Base-by-base conservation (phyloP, 116 monocot genomes). In the Zostera marina region DNA sequence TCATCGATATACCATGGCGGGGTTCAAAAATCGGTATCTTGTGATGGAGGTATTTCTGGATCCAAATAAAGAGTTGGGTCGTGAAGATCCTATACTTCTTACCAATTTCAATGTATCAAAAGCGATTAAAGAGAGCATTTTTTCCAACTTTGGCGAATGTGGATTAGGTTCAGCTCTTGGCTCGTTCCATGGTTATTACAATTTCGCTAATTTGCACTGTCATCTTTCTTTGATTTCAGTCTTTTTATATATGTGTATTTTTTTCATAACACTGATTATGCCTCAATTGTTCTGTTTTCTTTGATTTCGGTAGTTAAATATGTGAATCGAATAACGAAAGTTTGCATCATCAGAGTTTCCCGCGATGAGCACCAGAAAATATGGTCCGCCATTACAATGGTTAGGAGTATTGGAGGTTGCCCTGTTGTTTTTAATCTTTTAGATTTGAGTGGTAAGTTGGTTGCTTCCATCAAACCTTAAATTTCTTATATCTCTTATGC, bases 11-110 rank as follows among this genome's bases (percentile, higher is more conserved):
- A 63, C 12, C 52, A 88, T 88, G 94, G 94, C 88, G 60, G 71
- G 66, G 14, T 88, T 94, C 52, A 94, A 94, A 62, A 94, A 94
- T 13, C 72, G 88, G 64, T 94, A 94, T n/a, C 68, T 94, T 66
- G 80, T 94, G 15, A 72, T 94, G 69, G 94, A 94, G 71, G 75
- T 82, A 3, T 63, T 85, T 53, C 48, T 94, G 11, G 79, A 94
- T 65, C 70, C 77, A 9, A 70, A 67, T 22, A 79, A 52, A 65
- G 85, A 82, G 15, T 44, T 58, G 5, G 66, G 25, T 12, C 66
- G 62, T 0, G 62, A 60, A 9, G 80, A 85, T 9, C 75, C 84
- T n/a, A 77, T 84, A 46, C 71, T 82, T 19, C 52, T 94, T 44
- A 84, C 64, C 51, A 60, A 72, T 19, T 68, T 61, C 32, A 88